Percentiles rank a stretch among this genome's conserved stretches.
phyloP scores from a whole-genome alignment of 2,329 filamentous ascomycete species.

The Diaporthe batatas region DNA sequence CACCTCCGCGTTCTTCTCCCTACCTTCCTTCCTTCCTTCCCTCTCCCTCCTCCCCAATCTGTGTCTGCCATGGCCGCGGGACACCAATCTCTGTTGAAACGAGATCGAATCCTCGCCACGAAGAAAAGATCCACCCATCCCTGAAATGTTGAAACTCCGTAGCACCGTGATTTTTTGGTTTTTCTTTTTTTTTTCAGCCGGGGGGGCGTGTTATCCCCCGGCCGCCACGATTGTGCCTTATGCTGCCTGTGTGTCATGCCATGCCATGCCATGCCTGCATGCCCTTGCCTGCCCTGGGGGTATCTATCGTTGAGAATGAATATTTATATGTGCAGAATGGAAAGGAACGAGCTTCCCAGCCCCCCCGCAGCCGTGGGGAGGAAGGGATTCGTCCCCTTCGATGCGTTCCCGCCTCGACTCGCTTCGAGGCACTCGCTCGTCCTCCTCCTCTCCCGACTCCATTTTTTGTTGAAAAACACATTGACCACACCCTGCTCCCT shows the following conservation, averaged over 20 bases:
- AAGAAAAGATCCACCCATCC: constrained; percentile 52
- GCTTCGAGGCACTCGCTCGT: neutral
- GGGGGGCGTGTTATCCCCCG: too few species aligned
- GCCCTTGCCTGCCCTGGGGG: constrained; percentile 34
- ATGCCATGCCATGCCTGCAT: too few species aligned
- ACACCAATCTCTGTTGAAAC: constrained; percentile 40
- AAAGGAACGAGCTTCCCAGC: neutral
- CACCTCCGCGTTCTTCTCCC: too few species aligned
- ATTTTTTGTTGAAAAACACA: constrained; percentile 51
- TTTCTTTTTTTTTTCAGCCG: too few species aligned
- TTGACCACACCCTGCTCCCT: constrained; percentile 10
- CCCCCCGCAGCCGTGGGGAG: neutral
- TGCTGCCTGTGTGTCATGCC: too few species aligned
- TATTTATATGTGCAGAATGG: constrained; percentile 47
- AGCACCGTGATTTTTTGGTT: constrained; percentile 8
- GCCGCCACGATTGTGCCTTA: neutral
- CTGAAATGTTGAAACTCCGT: constrained; percentile 46
- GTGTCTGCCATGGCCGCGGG: constrained; percentile 4
- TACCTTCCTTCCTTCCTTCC: too few species aligned
- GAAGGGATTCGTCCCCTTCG: neutral
- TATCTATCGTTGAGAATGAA: constrained; percentile 44
- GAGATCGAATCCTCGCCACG: constrained; percentile 38
- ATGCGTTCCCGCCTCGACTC: constrained; percentile 20
- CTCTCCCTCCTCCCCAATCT: too few species aligned
- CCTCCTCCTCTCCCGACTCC: constrained; percentile 4